These are phyloP conservation scores for Pythium dissimile DNA, from an alignment of 352 stramenopile species.

Conservation along the genomic window DNA sequence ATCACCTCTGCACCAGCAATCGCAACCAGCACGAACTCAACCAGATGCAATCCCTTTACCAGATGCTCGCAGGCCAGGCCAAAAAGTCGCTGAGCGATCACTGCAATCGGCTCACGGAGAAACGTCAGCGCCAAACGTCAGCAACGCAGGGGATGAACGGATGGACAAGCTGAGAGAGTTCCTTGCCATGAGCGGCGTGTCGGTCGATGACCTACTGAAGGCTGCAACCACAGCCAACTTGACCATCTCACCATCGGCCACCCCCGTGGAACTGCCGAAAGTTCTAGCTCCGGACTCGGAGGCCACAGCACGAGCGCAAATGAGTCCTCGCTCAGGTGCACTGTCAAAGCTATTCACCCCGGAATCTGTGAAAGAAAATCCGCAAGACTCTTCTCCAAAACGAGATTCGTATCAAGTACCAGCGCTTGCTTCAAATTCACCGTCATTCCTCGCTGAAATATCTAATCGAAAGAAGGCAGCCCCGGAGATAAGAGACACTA, in stretches of 20 bases:
- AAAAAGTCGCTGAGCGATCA: too few species aligned
- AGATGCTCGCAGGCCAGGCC: too few species aligned
- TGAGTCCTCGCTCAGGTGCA: not conserved
- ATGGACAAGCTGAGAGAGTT: conserved; percentile 65
- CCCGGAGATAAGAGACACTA: not conserved
- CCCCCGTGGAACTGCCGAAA: not conserved
- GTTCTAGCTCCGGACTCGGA: too few species aligned
- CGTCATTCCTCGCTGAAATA: not conserved
- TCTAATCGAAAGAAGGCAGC: not conserved
- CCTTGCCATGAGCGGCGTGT: conserved; percentile 53
- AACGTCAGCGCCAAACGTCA: too few species aligned
- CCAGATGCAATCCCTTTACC: too few species aligned
- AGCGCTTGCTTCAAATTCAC: not conserved
- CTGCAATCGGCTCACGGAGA: too few species aligned
- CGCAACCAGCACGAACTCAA: not conserved
- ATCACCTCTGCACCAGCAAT: not conserved
- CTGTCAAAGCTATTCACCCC: conserved; percentile 13
- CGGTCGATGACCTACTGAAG: conserved; percentile 67
- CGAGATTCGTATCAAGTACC: not conserved
- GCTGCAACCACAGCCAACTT: conserved; percentile 49
- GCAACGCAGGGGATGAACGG: conserved; percentile 30
- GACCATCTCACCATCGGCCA: conserved; percentile 23
- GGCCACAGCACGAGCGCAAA: not conserved
- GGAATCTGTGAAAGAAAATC: conserved; percentile 1
- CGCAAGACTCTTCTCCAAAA: conserved; percentile 19